Base-by-base conservation (phyloP, 495 filamentous ascomycete genomes). In the Penicillium angulare region DNA sequence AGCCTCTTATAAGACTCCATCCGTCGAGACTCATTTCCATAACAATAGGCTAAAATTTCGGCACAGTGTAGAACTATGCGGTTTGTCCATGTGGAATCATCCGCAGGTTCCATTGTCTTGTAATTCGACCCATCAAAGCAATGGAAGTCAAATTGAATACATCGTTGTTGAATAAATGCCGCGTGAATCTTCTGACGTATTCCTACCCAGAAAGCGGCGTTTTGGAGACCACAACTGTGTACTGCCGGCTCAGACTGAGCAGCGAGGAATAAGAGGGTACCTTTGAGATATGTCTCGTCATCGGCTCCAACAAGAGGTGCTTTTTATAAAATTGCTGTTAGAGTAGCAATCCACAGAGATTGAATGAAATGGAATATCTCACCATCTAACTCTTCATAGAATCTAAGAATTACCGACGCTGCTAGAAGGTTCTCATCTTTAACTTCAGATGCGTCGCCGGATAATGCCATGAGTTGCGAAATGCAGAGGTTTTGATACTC, bases 181-280 rank as follows among this genome's bases (percentile, higher is more conserved):
- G 63, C 65, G 24, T 61, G 56, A 7, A 72, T 51, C 15, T 69
- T 65, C 51, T 70, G 68, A 9, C 68, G 60, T 16, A 65, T 50
- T 3, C 51, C 66, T 12, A 70, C 54, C 45, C 65, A 59, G 44
- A 64, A 68, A 10, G 66, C 62, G 5, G 67, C 68, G 15, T 60
- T 53, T 1, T 59, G 57, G 9, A 72, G 56, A 15, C 65, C 53
- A n/a, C 20, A 15, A 1, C 39, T 45, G 22, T 24, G 5, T n/a
- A 49, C 40, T 24, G 52, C 52, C 3, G 15, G 3, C 7, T 21
- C 32, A 7, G 52, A 36, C 32, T 55, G 52, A 23, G 52, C 52
- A 29, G 48, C 46, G n/a, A 55, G 45, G 38, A 55, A 55, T 17
- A 55, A 34, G 15, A 49, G 39, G 17, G 42, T 55, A 0, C 52